phyloP scores from a whole-genome alignment of 2,329 filamentous ascomycete genomes.

The Curvularia sp. region DNA sequence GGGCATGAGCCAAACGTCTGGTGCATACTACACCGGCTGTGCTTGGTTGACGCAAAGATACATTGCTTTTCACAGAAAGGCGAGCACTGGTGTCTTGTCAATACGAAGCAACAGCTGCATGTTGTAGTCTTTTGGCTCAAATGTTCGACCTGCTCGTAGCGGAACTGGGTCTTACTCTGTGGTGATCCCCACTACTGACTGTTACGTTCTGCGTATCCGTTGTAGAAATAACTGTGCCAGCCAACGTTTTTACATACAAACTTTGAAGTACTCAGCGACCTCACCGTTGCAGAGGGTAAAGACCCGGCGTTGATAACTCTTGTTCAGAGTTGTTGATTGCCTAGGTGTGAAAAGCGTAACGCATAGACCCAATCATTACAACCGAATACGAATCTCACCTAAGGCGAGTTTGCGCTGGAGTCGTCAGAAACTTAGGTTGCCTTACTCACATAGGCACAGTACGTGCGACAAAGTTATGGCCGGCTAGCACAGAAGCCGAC shows the following conservation, averaged over 20 bases:
- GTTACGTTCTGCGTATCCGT: not conserved
- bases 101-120: not conserved
- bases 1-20: not conserved
- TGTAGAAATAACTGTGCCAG: not conserved
- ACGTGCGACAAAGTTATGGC: conserved; percentile 13
- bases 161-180: not conserved
- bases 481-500: conserved; percentile 17
- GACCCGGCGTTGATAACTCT: not conserved
- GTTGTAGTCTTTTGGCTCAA: not conserved
- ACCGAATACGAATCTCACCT: not conserved
- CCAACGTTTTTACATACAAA: not conserved
- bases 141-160: not conserved
- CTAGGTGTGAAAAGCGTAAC: not conserved
- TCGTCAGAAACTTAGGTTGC: conserved; percentile 2
- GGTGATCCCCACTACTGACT: not conserved
- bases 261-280: not conserved
- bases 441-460: conserved; percentile 6
- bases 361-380: not conserved
- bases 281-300: not conserved
- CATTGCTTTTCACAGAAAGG: not conserved
- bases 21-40: not conserved
- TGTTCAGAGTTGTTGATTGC: not conserved
- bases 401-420: not conserved
- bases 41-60: conserved; percentile 2
- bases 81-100: not conserved